phyloP scores from a whole-genome alignment of 352 stramenopile species.

The Phytophthora citricola region DNA sequence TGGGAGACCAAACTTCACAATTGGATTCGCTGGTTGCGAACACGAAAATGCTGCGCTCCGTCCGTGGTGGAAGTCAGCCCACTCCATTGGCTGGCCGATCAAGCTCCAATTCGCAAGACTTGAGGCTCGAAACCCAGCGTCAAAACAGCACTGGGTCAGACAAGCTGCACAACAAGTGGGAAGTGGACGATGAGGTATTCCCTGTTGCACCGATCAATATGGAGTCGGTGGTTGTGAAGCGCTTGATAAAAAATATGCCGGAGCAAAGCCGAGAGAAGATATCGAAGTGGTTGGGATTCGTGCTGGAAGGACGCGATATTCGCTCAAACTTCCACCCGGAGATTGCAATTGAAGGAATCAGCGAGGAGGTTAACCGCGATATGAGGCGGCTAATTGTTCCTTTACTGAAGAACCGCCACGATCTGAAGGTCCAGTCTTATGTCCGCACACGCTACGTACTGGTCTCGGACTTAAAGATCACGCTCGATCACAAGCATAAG shows the following conservation, averaged over 20 bases:
- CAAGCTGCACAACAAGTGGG: constrained; percentile 52
- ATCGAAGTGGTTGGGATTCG: constrained; percentile 75
- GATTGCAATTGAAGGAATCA: constrained; percentile 73
- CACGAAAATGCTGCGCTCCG: constrained; percentile 63
- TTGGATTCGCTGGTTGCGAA: constrained; percentile 60
- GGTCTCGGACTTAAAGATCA: constrained; percentile 73
- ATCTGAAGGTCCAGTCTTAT: constrained; percentile 71
- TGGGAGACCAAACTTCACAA: constrained; percentile 50
- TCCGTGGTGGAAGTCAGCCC: constrained; percentile 53
- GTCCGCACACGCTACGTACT: constrained; percentile 70
- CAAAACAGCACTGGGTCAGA: constrained; percentile 35
- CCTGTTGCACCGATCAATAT: constrained; percentile 73
- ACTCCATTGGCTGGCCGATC: neutral
- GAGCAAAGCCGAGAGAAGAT: constrained; percentile 72
- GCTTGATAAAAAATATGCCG: constrained; percentile 69
- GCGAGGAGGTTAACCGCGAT: constrained; percentile 64
- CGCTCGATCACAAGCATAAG: constrained; percentile 62
- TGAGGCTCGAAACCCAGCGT: constrained; percentile 12
- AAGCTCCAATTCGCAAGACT: constrained; percentile 4
- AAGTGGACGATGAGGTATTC: constrained; percentile 71
- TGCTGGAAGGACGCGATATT: constrained; percentile 76
- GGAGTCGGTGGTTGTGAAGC: constrained; percentile 78
- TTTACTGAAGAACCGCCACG: constrained; percentile 71
- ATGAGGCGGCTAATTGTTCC: constrained; percentile 78
- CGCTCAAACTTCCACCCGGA: constrained; percentile 76